These are phyloP conservation scores for Penicillium psychrosexuale DNA, from an alignment of 2,329 filamentous ascomycete genomes.

Conservation along the genomic window DNA sequence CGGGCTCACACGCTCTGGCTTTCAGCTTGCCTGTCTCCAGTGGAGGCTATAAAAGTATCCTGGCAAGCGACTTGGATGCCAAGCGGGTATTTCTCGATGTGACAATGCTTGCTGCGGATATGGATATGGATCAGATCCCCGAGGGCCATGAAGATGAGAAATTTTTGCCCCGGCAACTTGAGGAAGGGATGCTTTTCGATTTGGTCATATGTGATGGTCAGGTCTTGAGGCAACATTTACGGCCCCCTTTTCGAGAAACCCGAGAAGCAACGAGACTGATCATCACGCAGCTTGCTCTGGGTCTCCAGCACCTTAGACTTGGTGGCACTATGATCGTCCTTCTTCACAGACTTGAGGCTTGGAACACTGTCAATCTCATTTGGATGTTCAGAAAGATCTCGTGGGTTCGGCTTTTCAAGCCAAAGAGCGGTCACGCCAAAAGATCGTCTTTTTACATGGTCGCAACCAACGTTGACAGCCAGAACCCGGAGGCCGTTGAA, in stretches of 20 bases:
- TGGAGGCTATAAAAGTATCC: not conserved
- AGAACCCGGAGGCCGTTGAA: constrained; percentile 28
- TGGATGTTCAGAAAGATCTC: constrained; percentile 45
- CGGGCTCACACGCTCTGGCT: constrained; percentile 24
- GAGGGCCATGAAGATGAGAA: constrained; percentile 21
- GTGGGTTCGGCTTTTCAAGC: constrained; percentile 47
- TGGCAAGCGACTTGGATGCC: not conserved
- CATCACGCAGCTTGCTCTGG: constrained; percentile 45
- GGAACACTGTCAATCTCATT: constrained; percentile 40
- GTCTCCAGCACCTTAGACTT: constrained; percentile 44
- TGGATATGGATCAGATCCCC: constrained; percentile 32
- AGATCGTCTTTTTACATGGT: constrained; percentile 55
- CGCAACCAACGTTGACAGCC: constrained; percentile 43
- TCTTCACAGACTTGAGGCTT: constrained; percentile 49
- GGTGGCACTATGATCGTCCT: constrained; percentile 54
- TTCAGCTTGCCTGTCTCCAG: not conserved
- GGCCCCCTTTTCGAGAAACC: constrained; percentile 31
- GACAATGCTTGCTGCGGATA: constrained; percentile 52
- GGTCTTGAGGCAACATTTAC: constrained; percentile 43
- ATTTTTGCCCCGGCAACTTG: constrained; percentile 28
- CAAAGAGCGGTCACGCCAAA: constrained; percentile 38
- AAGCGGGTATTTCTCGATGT: constrained; percentile 43
- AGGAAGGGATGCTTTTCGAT: constrained; percentile 34
- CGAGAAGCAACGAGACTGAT: constrained; percentile 40
- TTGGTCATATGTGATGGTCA: constrained; percentile 51